These are phyloP conservation scores for Citrus inodora DNA, from an alignment of 345 rosid species.

Conservation along the genomic window DNA sequence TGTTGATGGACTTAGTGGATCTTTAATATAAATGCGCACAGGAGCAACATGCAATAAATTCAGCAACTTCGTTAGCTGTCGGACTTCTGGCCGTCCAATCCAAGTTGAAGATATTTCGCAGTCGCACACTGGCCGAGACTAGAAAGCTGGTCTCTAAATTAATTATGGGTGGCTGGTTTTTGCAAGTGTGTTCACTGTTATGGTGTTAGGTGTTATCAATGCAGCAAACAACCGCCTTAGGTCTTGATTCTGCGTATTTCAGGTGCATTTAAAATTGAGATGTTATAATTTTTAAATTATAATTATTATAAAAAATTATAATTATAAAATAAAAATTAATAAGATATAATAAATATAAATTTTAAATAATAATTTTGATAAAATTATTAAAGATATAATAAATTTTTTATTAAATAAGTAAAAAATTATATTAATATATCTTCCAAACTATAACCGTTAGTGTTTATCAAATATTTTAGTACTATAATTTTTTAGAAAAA, in stretches of 20 bases:
- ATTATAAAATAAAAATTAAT: too few relatives aligned
- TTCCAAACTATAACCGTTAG: accelerated
- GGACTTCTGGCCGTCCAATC: background rate
- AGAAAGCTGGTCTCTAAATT: background rate
- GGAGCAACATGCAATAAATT: background rate
- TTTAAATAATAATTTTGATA: too few relatives aligned
- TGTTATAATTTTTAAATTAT: accelerated
- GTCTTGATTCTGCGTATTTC: background rate
- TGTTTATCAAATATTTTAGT: too few relatives aligned
- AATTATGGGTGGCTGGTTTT: background rate
- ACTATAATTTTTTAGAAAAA: too few relatives aligned
- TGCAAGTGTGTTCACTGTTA: background rate
- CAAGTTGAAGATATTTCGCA: background rate
- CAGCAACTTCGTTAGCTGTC: background rate
- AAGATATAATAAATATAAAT: too few relatives aligned
- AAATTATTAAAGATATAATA: too few relatives aligned
- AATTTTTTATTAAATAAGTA: too few relatives aligned
- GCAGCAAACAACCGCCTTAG: background rate
- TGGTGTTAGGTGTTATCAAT: too few relatives aligned
- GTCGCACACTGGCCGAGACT: background rate
- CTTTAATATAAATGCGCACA: background rate
- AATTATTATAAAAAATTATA: too few relatives aligned
- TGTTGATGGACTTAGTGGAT: too few relatives aligned
- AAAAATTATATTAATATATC: too few relatives aligned
- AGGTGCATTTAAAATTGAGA: accelerated